Conservation (phyloP, 1,139 yeast species). For the Magnusiomyces paraingens region DNA sequence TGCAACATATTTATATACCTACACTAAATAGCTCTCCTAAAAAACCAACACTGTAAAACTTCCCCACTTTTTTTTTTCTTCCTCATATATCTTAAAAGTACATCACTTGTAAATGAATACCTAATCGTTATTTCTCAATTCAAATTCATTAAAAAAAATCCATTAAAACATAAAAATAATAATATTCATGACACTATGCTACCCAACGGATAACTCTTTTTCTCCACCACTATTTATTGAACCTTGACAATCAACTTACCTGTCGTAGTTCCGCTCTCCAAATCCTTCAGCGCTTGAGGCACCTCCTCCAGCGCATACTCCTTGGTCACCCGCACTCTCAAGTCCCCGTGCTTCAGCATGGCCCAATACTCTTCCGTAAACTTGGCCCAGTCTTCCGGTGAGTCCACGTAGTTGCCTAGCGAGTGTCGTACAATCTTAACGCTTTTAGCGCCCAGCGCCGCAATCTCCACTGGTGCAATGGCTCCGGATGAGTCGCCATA, state of each 20-base stretch:
- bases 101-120: too few species aligned
- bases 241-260: slow-evolving; percentile 67
- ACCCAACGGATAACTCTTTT: too few species aligned
- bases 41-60: too few species aligned
- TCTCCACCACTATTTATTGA: slow-evolving; percentile 25
- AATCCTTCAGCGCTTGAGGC: slow-evolving; percentile 51
- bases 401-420: slow-evolving; percentile 45
- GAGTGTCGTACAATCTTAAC: slow-evolving; percentile 58
- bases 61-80: too few species aligned
- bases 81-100: too few species aligned
- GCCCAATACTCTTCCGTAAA: slow-evolving; percentile 45
- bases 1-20: too few species aligned
- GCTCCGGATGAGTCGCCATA: slow-evolving; percentile 87
- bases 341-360: slow-evolving; percentile 41
- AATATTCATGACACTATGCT: too few species aligned
- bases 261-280: slow-evolving; percentile 68
- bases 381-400: slow-evolving; percentile 51
- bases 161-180: too few species aligned
- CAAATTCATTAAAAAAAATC: too few species aligned
- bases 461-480: slow-evolving; percentile 57
- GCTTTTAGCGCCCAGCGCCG: slow-evolving; percentile 52
- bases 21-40: too few species aligned
- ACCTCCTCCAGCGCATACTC: slow-evolving; percentile 59
- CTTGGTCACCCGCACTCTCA: slow-evolving; percentile 48
- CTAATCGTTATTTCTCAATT: too few species aligned